Evolutionary conservation across 1,284 basidiomycete genomes (phyloP).

Genomic region (Ceratobasidium sp.): DNA sequence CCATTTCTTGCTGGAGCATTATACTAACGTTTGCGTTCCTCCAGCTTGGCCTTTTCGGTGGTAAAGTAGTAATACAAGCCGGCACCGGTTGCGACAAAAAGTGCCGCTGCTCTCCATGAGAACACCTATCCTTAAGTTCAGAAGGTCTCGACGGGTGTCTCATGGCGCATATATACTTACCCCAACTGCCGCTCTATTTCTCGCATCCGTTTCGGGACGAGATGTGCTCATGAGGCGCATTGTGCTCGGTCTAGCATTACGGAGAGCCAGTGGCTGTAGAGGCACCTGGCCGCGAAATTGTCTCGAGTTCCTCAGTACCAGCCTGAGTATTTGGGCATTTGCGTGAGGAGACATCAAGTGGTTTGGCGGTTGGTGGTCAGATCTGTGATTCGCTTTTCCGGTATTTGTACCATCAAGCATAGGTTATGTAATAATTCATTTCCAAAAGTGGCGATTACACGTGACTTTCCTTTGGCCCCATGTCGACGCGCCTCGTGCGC

Average conservation of each 20-base stretch:
- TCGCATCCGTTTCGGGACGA: constrained; percentile 44
- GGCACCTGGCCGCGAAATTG: background rate
- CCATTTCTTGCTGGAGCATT: constrained; percentile 45
- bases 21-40: constrained; percentile 69
- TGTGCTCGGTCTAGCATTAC: background rate
- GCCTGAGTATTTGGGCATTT: background rate
- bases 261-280: background rate
- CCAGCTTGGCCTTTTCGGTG: constrained; percentile 80
- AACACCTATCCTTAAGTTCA: constrained; percentile 67
- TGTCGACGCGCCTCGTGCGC: background rate
- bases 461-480: background rate
- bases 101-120: constrained; percentile 77
- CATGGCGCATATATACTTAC: constrained; percentile 34
- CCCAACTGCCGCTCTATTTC: constrained; percentile 52
- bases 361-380: background rate
- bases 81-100: constrained; percentile 82
- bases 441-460: background rate
- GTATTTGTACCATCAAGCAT: background rate
- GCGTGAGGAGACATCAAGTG: background rate
- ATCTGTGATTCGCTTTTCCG: background rate
- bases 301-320: background rate
- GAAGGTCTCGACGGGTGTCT: background rate
- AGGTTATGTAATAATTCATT: too few species aligned
- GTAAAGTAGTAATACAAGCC: constrained; percentile 90
- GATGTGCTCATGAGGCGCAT: constrained; percentile 18